phyloP scores from a whole-genome alignment of 176 grass and related monocot species.

The Tuctoria greenei region DNA sequence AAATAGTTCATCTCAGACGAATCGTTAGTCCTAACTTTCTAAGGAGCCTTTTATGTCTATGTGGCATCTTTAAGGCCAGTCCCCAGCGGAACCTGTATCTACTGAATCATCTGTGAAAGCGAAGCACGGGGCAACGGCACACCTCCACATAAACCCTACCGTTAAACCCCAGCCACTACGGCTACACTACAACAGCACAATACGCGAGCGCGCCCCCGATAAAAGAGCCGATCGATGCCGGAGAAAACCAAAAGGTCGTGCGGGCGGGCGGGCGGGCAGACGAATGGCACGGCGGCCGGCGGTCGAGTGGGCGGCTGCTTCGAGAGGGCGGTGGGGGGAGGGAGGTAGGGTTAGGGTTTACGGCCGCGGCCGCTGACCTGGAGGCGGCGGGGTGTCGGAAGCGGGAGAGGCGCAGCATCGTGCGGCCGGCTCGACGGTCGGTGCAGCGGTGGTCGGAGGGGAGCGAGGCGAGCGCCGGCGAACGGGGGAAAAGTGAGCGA shows the following conservation, averaged over 20 bases:
- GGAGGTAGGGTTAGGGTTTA: slow-evolving; percentile 5
- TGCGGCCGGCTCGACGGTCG: slow-evolving; percentile 19
- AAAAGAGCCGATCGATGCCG: neutral
- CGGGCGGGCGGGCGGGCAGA: neutral
- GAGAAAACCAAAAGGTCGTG: neutral
- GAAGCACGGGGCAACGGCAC: neutral
- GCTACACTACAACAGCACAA: neutral
- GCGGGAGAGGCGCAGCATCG: slow-evolving; percentile 51
- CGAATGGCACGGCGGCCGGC: slow-evolving; percentile 6
- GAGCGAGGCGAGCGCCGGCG: slow-evolving; percentile 3
- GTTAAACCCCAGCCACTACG: slow-evolving; percentile 6
- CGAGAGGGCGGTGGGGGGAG: neutral
- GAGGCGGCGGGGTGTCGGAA: slow-evolving; percentile 48
- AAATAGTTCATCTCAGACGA: neutral
- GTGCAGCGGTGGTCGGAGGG: neutral
- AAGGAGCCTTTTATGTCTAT: neutral
- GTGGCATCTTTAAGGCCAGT: neutral
- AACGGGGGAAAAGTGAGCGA: neutral
- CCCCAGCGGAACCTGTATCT: neutral
- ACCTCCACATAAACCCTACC: slow-evolving; percentile 6
- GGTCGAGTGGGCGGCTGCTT: neutral
- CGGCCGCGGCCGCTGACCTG: slow-evolving; percentile 28
- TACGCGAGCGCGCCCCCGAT: neutral
- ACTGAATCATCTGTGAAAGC: neutral
- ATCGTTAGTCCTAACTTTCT: slow-evolving; percentile 5